Evolutionary conservation across 768 basidiomycete species (phyloP).

Genomic region (Crassisporium funariophilum): DNA sequence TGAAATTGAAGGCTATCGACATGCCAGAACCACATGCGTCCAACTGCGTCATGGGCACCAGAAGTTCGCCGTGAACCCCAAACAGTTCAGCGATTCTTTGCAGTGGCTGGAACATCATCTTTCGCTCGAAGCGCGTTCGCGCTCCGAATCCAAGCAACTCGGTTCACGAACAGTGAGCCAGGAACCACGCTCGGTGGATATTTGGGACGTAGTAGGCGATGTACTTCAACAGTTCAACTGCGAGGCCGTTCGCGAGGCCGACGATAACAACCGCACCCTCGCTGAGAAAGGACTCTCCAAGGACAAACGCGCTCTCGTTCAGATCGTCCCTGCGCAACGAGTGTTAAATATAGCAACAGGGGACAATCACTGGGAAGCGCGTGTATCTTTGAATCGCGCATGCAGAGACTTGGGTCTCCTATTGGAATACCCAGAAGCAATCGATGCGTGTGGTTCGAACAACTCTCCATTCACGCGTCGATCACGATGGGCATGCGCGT

Average conservation of each 20-base stretch:
- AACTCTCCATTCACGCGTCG: constrained; percentile 11
- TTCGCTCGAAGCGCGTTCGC: constrained; percentile 34
- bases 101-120: constrained; percentile 52
- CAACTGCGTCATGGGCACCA: too few species aligned
- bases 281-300: constrained; percentile 12
- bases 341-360: constrained; percentile 5
- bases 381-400: constrained; percentile 26
- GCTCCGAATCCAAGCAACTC: constrained; percentile 3
- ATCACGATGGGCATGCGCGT: constrained; percentile 12
- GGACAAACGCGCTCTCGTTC: constrained; percentile 13
- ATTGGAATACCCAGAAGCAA: constrained; percentile 27
- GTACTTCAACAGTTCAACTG: constrained; percentile 49
- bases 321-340: constrained; percentile 10
- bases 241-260: constrained; percentile 27
- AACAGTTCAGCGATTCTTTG: constrained; percentile 40
- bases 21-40: too few species aligned
- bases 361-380: constrained; percentile 6
- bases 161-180: constrained; percentile 4
- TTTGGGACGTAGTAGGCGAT: constrained; percentile 45
- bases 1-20: constrained; percentile 1
- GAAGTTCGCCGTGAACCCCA: constrained; percentile 21
- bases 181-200: constrained; percentile 22
- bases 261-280: constrained; percentile 8
- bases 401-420: constrained; percentile 35
- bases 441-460: constrained; percentile 12